Base-by-base conservation (phyloP, 345 rosid species). In the Bruguiera gymnorhiza region DNA sequence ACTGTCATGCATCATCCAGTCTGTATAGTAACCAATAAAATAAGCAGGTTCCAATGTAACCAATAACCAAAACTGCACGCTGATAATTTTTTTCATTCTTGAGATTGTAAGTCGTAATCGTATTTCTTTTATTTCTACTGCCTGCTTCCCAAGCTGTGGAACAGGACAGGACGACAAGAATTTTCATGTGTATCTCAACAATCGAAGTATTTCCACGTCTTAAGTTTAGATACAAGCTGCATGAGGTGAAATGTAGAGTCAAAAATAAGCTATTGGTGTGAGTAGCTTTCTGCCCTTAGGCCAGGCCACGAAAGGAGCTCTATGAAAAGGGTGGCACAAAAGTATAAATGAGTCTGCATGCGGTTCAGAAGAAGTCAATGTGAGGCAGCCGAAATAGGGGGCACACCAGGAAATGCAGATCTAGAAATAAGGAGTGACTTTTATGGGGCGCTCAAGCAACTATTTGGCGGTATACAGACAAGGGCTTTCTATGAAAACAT, bases 321-420 rank as follows among this genome's bases (percentile, higher is more conserved):
- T 29, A 10, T 15, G 15, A 58, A 27, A 43, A 27, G 54, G 51
- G 6, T 29, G 32, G 18, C 51, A 23, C 59, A 52, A 51, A 54
- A 51, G 32, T 3, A 62, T 15, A 23, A 62, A 29, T 29, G n/a
- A 54, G 24, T 54, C 58, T 54, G 46, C 19, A 21, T 2, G 4
- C 55, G 19, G 63, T 13, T 55, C 21, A 61, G 65, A 70, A 64
- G 55, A 51, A 70, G 81, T 73, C 78, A 76, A 66, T 46, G 53
- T 67, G 60, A 75, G 80, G 75, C 67, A 70, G 67, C 64, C 61
- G 51, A 75, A 37, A 72, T 68, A 72, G 54, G 53, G 73, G 51
- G 61, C 62, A 61, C 37, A 51, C 37, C 7, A 62, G 52, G 43
- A 72, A 69, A 66, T 58, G 21, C 10, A 59, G 75, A 75, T 56